phyloP scores from a whole-genome alignment of 768 basidiomycete species.

The Pulveroboletus sp. region DNA sequence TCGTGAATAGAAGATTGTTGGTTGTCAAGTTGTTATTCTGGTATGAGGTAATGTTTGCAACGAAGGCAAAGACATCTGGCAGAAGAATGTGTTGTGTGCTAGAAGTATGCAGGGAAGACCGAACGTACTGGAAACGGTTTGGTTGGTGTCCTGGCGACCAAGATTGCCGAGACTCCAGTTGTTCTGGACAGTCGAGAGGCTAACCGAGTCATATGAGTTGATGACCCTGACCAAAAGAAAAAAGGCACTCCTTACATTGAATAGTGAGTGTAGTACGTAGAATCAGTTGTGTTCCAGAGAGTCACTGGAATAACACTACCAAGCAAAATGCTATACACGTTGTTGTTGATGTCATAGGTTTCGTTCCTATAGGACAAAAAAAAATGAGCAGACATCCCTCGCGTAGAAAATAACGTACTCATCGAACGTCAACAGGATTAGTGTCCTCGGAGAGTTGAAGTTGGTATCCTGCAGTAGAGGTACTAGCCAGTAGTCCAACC shows the following conservation, averaged over 20 bases:
- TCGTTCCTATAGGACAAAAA: constrained; percentile 18
- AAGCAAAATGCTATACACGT: constrained; percentile 41
- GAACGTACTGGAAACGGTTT: constrained; percentile 26
- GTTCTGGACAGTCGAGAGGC: constrained; percentile 49
- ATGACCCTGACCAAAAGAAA: not conserved
- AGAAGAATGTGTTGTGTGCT: not conserved
- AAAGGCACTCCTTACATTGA: constrained; percentile 30
- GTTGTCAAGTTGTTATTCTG: constrained; percentile 32
- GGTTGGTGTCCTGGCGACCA: constrained; percentile 53
- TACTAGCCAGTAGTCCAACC: constrained; percentile 47
- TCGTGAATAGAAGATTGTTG: constrained; percentile 31
- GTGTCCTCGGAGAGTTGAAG: constrained; percentile 52
- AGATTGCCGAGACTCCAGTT: constrained; percentile 62
- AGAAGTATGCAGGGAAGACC: not conserved
- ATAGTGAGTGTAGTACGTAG: constrained; percentile 59
- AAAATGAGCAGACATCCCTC: not conserved
- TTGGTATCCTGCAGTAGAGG: constrained; percentile 45
- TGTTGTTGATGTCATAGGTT: constrained; percentile 40
- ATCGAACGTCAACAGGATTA: constrained; percentile 62
- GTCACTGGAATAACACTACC: constrained; percentile 42
- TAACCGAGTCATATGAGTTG: constrained; percentile 5
- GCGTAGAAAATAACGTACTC: constrained; percentile 38
- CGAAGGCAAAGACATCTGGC: constrained; percentile 48
- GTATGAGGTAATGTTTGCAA: constrained; percentile 45
- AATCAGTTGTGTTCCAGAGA: constrained; percentile 43